phyloP scores from a whole-genome alignment of 345 rosid genomes.

The Mangifera indica region DNA sequence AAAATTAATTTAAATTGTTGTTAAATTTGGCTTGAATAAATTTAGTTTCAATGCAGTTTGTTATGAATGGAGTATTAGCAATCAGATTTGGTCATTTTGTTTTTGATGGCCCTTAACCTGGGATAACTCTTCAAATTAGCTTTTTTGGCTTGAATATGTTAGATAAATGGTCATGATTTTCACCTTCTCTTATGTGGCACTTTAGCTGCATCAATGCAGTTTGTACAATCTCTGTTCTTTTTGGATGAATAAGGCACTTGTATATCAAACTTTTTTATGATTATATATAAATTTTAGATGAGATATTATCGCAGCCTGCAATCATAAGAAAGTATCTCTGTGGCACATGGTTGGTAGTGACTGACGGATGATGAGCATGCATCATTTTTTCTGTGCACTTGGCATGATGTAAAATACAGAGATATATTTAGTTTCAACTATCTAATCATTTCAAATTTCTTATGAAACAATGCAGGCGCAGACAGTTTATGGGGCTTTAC shows the following conservation, averaged over 20 bases:
- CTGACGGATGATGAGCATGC: neutral
- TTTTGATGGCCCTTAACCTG: no score
- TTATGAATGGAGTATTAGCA: no score
- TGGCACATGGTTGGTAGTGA: neutral
- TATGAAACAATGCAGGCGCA: slow-evolving; percentile 48
- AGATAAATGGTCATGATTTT: neutral
- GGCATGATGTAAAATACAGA: neutral
- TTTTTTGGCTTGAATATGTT: neutral
- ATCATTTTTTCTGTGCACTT: neutral
- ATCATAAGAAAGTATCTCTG: neutral
- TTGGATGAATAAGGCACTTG: neutral
- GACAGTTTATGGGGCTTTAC: slow-evolving; percentile 70
- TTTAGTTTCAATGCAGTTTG: no score
- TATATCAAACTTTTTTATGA: no score
- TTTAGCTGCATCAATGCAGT: neutral
- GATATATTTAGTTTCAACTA: neutral
- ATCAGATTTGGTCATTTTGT: no score
- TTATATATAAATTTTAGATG: neutral
- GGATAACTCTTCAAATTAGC: no score
- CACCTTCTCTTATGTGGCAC: neutral
- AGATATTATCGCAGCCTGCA: neutral
- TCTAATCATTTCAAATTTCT: slow-evolving; percentile 14
- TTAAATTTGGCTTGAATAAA: no score
- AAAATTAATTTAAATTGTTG: no score
- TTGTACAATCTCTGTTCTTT: neutral